Conservation (phyloP, 1,284 basidiomycete genomes). For the Ustilago xerochloae region DNA sequence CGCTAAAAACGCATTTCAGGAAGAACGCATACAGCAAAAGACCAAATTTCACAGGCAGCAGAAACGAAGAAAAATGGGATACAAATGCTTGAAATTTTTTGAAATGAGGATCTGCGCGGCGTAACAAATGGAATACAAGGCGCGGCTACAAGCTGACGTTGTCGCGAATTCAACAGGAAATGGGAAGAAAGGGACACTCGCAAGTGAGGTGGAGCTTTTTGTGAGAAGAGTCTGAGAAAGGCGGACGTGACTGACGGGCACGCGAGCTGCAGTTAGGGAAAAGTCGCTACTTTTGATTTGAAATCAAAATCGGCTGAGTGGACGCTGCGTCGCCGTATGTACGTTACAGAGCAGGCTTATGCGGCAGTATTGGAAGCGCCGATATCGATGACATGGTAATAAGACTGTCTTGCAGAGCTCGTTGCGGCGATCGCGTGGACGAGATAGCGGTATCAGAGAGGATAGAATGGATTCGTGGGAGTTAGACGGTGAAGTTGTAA, state of each 20-base stretch:
- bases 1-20: constrained; percentile 1
- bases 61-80: neutral
- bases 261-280: neutral
- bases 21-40: neutral
- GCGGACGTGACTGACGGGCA: neutral
- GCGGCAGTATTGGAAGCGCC: neutral
- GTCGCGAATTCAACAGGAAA: neutral
- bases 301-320: constrained; percentile 29
- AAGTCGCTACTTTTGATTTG: constrained; percentile 25
- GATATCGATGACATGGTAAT: neutral
- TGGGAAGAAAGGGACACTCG: neutral
- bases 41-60: neutral
- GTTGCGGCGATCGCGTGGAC: neutral
- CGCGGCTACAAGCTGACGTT: constrained; percentile 6
- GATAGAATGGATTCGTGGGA: neutral
- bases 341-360: neutral
- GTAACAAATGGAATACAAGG: neutral
- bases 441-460: too few species aligned
- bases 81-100: constrained; percentile 7
- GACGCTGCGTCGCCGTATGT: neutral
- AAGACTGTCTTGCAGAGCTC: neutral
- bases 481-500: neutral
- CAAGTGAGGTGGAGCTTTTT: neutral
- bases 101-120: constrained; percentile 12
- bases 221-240: neutral